Percentiles rank a stretch among this genome's conserved stretches.
Conservation (phyloP, 345 rosid genomes). For the Citrus glauca region DNA sequence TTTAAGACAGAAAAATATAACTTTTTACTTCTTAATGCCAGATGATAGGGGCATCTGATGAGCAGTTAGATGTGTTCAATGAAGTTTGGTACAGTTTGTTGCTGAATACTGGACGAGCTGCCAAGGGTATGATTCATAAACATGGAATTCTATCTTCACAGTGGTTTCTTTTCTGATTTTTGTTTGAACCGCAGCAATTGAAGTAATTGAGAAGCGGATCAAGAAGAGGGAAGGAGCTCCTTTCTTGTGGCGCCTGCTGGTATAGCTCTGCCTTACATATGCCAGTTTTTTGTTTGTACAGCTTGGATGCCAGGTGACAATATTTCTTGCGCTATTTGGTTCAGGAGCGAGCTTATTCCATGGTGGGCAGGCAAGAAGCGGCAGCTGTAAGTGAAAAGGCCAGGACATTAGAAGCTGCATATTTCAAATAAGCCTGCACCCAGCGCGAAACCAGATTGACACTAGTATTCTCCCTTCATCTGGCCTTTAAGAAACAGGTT, state of each 20-base stretch:
- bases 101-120: slow-evolving; percentile 55
- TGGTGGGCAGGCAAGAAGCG: slow-evolving; percentile 49
- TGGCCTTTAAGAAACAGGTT: background rate
- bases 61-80: slow-evolving; percentile 85
- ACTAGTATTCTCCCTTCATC: background rate
- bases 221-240: slow-evolving; percentile 66
- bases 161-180: slow-evolving; percentile 3
- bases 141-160: background rate
- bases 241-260: slow-evolving; percentile 84
- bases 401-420: slow-evolving; percentile 49
- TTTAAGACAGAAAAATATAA: background rate
- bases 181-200: slow-evolving; percentile 38
- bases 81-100: slow-evolving; percentile 76
- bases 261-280: slow-evolving; percentile 22
- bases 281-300: background rate
- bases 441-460: background rate
- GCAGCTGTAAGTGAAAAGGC: slow-evolving; percentile 47
- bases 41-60: slow-evolving; percentile 87
- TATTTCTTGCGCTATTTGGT: background rate
- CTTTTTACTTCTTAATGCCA: slow-evolving; percentile 15
- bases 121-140: slow-evolving; percentile 41
- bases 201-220: slow-evolving; percentile 52
- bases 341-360: slow-evolving; percentile 65
- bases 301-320: background rate
- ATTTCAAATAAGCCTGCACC: slow-evolving; percentile 33